Evolutionary conservation across 2,329 filamentous ascomycete genomes (phyloP).

Genomic region (Lojkania enalia): DNA sequence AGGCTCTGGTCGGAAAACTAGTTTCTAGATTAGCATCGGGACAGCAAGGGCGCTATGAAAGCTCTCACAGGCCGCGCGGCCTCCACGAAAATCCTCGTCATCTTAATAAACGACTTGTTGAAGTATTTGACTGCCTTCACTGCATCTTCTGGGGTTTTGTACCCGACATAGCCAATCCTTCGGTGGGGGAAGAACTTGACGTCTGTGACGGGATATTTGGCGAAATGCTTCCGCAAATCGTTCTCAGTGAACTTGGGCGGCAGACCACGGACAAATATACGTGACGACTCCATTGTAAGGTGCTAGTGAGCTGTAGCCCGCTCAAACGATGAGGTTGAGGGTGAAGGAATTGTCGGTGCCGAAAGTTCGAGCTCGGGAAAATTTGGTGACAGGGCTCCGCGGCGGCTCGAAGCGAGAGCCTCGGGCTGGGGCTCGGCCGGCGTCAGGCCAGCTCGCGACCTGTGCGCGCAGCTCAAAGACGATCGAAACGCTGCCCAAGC

Average conservation of each 20-base stretch:
- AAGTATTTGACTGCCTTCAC: slow-evolving; percentile 88
- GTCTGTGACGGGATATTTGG: slow-evolving; percentile 80
- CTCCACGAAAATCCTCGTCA: slow-evolving; percentile 92
- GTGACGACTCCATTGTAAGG: slow-evolving; percentile 70
- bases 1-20: slow-evolving; percentile 41
- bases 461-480: slow-evolving; percentile 3
- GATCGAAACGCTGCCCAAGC: slow-evolving; percentile 4
- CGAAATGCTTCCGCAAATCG: slow-evolving; percentile 88
- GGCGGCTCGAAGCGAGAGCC: slow-evolving; percentile 1
- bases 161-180: slow-evolving; percentile 94
- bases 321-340: slow-evolving; percentile 7
- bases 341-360: neutral
- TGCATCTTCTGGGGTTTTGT: slow-evolving; percentile 80
- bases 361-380: neutral
- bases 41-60: neutral
- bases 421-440: neutral
- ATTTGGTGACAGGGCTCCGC: neutral
- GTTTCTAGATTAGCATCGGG: slow-evolving; percentile 38
- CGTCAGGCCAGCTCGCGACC: neutral
- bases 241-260: slow-evolving; percentile 83
- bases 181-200: slow-evolving; percentile 87
- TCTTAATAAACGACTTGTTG: slow-evolving; percentile 91
- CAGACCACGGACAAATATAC: slow-evolving; percentile 71
- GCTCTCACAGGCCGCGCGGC: slow-evolving; percentile 74
- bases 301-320: slow-evolving; percentile 18